Base-by-base conservation (phyloP, 176 grass and related monocot species). In the Raddia distichophylla region DNA sequence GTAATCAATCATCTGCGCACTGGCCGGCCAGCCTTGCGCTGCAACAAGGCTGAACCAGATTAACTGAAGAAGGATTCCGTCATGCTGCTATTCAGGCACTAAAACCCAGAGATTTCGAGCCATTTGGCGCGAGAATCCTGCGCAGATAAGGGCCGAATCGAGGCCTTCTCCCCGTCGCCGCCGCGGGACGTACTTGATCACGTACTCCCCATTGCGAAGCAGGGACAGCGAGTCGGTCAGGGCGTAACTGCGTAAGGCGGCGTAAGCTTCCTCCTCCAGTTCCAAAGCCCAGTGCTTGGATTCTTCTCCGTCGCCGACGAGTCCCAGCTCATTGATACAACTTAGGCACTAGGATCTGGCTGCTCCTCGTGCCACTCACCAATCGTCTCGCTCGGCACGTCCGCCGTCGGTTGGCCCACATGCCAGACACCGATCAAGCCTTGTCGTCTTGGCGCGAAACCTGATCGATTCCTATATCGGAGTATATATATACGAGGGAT, bases 201-300 rank as follows among this genome's bases (percentile, higher is more conserved):
- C 6, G 17, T 8, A 58, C 57, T 59, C 8, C 8, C 8, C 57
- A 14, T 35, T 63, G 33, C 34, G 5, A 63, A 63, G 7, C 3
- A 27, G 3, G n/a, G 57, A 64, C 33, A 0, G n/a, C 27, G 27
- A 27, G 27, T 27, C 27, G 27, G 27, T 9, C 8, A 22, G 10
- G 56, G 18, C 37, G 37, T n/a, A n/a, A n/a, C n/a, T n/a, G n/a
- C n/a, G n/a, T 19, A 58, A 57, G 52, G 10, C n/a, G 52, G 10
- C n/a, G 37, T 40, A 40, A 13, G 22, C 15, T 17, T 17, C 22
- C n/a, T 79, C 59, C 84, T 55, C 65, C 51, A 74, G 83, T 80
- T 71, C 81, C 81, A 55, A 87, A 40, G 85, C 76, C 49, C 4
- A 35, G 15, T 12, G 60, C 50, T 89, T 89, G 87, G 78, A 86